These are phyloP conservation scores for Fragaria vesca DNA, from an alignment of 306 rosid genomes.

Conservation along the genomic window DNA sequence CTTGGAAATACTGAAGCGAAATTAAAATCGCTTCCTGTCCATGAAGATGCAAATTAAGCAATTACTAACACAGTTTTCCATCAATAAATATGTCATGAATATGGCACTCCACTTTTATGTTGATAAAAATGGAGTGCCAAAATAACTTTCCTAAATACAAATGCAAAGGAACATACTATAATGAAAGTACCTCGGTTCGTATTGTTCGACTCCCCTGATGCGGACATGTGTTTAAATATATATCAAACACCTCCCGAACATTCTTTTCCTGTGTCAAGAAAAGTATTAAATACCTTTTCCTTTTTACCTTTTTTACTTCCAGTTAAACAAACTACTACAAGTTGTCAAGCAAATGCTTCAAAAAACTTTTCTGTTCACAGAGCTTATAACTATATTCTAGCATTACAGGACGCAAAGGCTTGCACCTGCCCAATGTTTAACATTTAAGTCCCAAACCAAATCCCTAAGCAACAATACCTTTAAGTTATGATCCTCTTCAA, in stretches of 20 bases:
- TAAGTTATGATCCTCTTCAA: conserved; percentile 76
- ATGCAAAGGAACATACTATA: not conserved
- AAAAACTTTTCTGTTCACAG: not conserved
- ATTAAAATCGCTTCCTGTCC: conserved; percentile 84
- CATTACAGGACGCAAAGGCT: not conserved
- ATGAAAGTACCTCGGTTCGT: conserved; percentile 79
- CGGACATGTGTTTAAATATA: conserved; percentile 86
- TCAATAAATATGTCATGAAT: not conserved
- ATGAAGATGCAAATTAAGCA: conserved; percentile 26
- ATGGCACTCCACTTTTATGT: not conserved
- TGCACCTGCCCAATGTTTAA: not conserved
- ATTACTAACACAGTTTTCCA: not conserved
- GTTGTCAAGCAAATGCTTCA: not conserved
- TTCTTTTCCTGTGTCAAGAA: conserved; percentile 49
- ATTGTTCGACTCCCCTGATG: conserved; percentile 96
- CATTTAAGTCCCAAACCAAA: not conserved
- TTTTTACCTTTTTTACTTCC: not conserved
- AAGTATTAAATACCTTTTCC: conserved; percentile 16
- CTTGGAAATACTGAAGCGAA: conserved; percentile 93
- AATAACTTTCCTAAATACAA: not conserved
- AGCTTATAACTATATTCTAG: not conserved
- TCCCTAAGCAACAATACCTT: conserved; percentile 44
- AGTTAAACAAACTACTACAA: conserved; percentile 5
- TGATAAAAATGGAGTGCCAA: not conserved
- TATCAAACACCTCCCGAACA: conserved; percentile 51